phyloP scores from a whole-genome alignment of 441 rosid species.

The Corymbia calophylla region DNA sequence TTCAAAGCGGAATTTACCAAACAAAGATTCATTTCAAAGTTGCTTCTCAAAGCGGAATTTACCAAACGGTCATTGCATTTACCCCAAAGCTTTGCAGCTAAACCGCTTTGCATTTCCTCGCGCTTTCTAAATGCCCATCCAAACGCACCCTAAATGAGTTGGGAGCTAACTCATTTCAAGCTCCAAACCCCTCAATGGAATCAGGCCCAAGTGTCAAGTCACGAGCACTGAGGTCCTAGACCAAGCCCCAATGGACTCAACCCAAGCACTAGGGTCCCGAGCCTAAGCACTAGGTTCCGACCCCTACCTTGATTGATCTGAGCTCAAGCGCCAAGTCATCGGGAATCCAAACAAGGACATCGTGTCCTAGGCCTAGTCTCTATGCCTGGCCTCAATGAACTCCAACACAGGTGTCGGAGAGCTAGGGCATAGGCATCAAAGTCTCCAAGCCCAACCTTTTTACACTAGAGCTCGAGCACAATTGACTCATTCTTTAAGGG shows the following conservation, averaged over 20 bases:
- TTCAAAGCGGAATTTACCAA: too few relatives aligned
- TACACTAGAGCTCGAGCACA: fast-evolving
- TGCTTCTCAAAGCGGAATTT: too few relatives aligned
- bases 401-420: background rate
- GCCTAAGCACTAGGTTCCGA: background rate
- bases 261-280: fast-evolving
- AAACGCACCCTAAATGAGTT: background rate
- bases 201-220: fast-evolving
- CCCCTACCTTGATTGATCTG: too few relatives aligned
- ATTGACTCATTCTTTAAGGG: background rate
- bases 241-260: background rate
- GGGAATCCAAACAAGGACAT: too few relatives aligned
- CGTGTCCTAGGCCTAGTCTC: too few relatives aligned
- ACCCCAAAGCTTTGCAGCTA: too few relatives aligned
- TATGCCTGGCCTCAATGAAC: background rate
- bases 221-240: background rate
- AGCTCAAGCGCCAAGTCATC: too few relatives aligned
- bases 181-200: background rate
- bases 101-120: too few relatives aligned
- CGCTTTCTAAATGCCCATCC: too few relatives aligned
- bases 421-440: background rate
- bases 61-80: too few relatives aligned
- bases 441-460: background rate
- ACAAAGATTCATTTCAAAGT: too few relatives aligned
- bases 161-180: too few relatives aligned